Evolutionary conservation across 768 basidiomycete genomes (phyloP), one percentile per base, ranked within the genome.

Genomic region (Punctularia strigosozonata): DNA sequence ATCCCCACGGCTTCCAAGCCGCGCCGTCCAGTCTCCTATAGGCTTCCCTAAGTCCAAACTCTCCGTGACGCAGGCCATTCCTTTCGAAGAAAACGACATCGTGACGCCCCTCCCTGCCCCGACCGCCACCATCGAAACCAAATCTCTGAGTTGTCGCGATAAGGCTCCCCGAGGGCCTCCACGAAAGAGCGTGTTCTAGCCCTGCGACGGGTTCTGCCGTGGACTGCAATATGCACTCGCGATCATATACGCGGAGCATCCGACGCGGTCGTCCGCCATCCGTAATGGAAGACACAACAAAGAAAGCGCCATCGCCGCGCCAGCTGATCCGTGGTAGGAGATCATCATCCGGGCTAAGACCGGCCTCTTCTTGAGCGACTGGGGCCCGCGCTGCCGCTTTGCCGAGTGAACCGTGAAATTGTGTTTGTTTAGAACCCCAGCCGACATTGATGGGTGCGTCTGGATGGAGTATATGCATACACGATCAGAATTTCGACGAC

Each of bases 351-450:
- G 78, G 77, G 46, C 75, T 79, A 6, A 66, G 61, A 17, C 71
- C 69, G 15, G 73, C 61, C 23, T 59, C 51, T 25, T 60, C 49
- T 13, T 59, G 47, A 10, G 55, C 45, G 20, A 44, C 46, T 8
- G 58, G 47, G 20, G 71, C 66, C 45, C 75, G 71, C 0, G 88
- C 86, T 18, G 84, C 83, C 2, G 72, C 62, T 56, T 97, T 97
- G 14, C 95, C 94, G 4, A 89, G 65, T 0, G 91, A 94, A 7
- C 95, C 95, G 48, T 97, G 91, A 54, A 99, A 99, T 52, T 99
- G 95, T 0, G 95, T 98, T 55, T 85, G 72, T 52, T 92, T 94
- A 2, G 86, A 85, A 28, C 95, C 95, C 95, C 95, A 99, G 13
- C 95, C 95, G 43, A 97, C 89, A 49, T 92, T 88, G 50, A 97